Percentiles rank a stretch among this genome's conserved stretches.
These are phyloP conservation scores for Saccharata proteae DNA, from an alignment of 2,329 filamentous ascomycete genomes.

Conservation along the genomic window DNA sequence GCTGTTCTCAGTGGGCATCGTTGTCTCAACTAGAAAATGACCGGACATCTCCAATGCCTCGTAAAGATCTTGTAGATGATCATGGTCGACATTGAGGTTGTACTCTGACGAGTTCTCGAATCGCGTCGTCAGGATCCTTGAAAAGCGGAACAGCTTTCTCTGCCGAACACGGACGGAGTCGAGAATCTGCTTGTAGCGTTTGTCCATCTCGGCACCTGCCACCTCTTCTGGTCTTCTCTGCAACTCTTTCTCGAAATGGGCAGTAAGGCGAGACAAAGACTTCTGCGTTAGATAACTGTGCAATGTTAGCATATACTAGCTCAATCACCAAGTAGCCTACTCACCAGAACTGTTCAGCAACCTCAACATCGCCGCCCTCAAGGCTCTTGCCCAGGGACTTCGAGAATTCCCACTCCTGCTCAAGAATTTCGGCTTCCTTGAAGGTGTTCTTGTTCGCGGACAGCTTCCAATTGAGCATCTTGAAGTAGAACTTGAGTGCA, in stretches of 20 bases:
- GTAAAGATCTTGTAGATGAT: slow-evolving; percentile 61
- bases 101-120: slow-evolving; percentile 97
- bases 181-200: slow-evolving; percentile 87
- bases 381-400: slow-evolving; percentile 86
- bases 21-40: slow-evolving; percentile 67
- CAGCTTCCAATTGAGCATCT: slow-evolving; percentile 95
- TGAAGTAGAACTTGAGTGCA: slow-evolving; percentile 95
- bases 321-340: slow-evolving; percentile 2
- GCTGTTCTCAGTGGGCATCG: slow-evolving; percentile 46
- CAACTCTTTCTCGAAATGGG: slow-evolving; percentile 85
- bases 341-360: slow-evolving; percentile 87
- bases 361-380: slow-evolving; percentile 89
- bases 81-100: slow-evolving; percentile 64
- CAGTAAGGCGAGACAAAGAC: slow-evolving; percentile 73
- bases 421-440: slow-evolving; percentile 93
- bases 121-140: slow-evolving; percentile 75
- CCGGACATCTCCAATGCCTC: slow-evolving; percentile 69
- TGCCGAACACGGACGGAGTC: slow-evolving; percentile 95
- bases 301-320: slow-evolving; percentile 15
- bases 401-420: slow-evolving; percentile 96
- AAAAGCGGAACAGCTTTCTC: slow-evolving; percentile 92
- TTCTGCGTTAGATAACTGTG: slow-evolving; percentile 73
- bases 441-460: slow-evolving; percentile 98
- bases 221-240: slow-evolving; percentile 75
- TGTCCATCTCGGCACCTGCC: slow-evolving; percentile 73